Conservation (phyloP, 2,329 filamentous ascomycete genomes). For the Mollisia scopiformis region DNA sequence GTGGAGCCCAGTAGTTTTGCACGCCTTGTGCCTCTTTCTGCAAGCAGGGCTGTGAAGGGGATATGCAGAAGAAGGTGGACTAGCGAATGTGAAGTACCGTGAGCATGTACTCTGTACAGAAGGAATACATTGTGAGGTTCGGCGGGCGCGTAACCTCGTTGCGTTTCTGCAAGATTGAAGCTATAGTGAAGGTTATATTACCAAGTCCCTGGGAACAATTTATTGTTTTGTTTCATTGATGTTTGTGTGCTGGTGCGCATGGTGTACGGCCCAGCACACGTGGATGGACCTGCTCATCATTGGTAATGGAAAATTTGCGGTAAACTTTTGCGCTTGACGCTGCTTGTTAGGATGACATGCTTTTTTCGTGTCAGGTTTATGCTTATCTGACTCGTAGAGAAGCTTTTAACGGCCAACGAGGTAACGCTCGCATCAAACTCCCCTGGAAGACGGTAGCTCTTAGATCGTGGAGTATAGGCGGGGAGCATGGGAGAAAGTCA, state of each 20-base stretch:
- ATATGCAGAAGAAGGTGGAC: no score
- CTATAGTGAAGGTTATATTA: neutral
- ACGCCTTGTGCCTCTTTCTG: no score
- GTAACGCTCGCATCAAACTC: neutral
- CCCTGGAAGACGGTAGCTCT: neutral
- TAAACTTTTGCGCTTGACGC: neutral
- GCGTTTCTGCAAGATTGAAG: neutral
- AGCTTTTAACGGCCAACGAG: neutral
- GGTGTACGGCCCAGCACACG: neutral
- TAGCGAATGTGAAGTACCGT: no score
- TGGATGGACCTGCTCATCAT: neutral
- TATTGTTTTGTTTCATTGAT: neutral
- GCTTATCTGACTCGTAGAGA: neutral
- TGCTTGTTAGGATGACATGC: neutral
- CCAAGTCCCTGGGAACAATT: neutral
- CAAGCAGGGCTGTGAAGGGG: no score
- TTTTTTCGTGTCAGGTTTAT: neutral
- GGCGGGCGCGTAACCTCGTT: neutral
- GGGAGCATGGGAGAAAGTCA: neutral
- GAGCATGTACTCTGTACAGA: no score
- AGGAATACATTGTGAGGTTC: no score
- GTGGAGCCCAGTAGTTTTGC: no score
- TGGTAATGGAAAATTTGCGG: neutral
- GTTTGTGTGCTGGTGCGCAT: neutral
- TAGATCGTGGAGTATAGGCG: constrained; percentile 2